Evolutionary conservation across 1,284 basidiomycete species (phyloP).

Genomic region (Ceratobasidium sp.): DNA sequence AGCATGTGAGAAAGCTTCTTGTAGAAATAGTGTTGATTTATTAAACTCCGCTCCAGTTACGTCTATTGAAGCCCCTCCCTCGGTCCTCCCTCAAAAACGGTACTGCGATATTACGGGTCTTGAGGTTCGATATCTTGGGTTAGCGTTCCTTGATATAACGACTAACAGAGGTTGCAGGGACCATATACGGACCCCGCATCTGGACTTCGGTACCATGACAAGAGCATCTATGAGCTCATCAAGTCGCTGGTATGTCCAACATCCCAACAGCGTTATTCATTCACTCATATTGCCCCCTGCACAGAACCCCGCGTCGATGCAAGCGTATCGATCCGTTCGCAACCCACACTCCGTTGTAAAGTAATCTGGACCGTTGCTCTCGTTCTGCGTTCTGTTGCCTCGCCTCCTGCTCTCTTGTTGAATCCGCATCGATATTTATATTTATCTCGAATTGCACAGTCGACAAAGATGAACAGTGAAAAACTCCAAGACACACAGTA

Average conservation of each 20-base stretch:
- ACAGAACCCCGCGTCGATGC: conserved; percentile 43
- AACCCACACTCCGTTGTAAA: conserved; percentile 39
- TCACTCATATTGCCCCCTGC: background rate
- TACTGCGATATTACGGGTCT: conserved; percentile 92
- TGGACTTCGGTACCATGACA: conserved; percentile 86
- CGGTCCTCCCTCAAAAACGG: conserved; percentile 79
- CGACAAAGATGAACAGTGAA: background rate
- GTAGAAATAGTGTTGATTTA: background rate
- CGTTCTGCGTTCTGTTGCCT: background rate
- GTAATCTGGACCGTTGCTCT: background rate
- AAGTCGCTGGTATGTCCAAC: conserved; percentile 75
- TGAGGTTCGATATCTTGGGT: conserved; percentile 65
- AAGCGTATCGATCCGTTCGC: conserved; percentile 42
- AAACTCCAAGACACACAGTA: conserved; percentile 22
- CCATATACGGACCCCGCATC: conserved; percentile 89
- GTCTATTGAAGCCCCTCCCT: conserved; percentile 89
- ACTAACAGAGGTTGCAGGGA: conserved; percentile 63
- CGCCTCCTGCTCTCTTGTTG: background rate
- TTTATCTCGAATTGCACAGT: background rate
- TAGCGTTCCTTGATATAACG: background rate
- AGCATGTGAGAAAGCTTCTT: conserved; percentile 67
- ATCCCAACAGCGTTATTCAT: background rate
- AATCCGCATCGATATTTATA: conserved; percentile 17
- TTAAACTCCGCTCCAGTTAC: conserved; percentile 67
- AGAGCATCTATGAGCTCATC: conserved; percentile 86